These are phyloP conservation scores for Bocquillonia castaneifolia DNA, from an alignment of 441 rosid species.

Conservation along the genomic window DNA sequence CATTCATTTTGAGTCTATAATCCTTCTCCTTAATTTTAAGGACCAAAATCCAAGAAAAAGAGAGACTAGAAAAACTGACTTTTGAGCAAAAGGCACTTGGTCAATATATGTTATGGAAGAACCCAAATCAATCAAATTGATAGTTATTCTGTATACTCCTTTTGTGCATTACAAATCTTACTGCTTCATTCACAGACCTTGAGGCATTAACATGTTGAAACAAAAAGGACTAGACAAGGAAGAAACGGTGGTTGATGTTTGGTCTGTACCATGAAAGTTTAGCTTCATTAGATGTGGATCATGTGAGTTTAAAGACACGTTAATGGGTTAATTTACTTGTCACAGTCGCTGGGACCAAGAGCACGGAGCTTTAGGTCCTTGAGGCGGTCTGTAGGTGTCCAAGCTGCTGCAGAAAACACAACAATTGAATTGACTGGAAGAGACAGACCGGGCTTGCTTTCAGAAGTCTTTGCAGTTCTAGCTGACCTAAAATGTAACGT, in stretches of 20 bases:
- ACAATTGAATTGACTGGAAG: slow-evolving; percentile 72
- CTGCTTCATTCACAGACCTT: slow-evolving; percentile 4
- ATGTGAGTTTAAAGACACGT: slow-evolving; percentile 20
- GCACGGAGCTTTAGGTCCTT: slow-evolving; percentile 54
- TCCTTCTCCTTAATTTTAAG: neutral
- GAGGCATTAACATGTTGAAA: slow-evolving; percentile 11
- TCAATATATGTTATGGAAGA: neutral
- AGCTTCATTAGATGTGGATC: slow-evolving; percentile 18
- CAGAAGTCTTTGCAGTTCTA: slow-evolving; percentile 74
- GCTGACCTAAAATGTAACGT: slow-evolving; percentile 67
- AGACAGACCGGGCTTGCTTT: slow-evolving; percentile 75
- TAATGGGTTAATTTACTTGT: slow-evolving; percentile 26
- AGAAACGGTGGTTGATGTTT: slow-evolving; percentile 17
- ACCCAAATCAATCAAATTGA: neutral
- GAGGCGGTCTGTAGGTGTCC: slow-evolving; percentile 62
- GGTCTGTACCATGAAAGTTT: slow-evolving; percentile 18
- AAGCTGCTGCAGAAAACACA: slow-evolving; percentile 49
- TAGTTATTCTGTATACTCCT: neutral
- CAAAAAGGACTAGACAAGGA: slow-evolving; percentile 16
- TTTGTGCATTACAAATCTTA: slow-evolving; percentile 1
- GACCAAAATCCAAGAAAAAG: neutral
- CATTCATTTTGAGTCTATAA: neutral
- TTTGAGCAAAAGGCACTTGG: neutral
- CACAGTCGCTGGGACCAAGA: slow-evolving; percentile 63
- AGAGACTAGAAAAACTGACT: neutral